Conservation (phyloP, 2,329 filamentous ascomycete genomes). For the Talaromyces sp. region DNA sequence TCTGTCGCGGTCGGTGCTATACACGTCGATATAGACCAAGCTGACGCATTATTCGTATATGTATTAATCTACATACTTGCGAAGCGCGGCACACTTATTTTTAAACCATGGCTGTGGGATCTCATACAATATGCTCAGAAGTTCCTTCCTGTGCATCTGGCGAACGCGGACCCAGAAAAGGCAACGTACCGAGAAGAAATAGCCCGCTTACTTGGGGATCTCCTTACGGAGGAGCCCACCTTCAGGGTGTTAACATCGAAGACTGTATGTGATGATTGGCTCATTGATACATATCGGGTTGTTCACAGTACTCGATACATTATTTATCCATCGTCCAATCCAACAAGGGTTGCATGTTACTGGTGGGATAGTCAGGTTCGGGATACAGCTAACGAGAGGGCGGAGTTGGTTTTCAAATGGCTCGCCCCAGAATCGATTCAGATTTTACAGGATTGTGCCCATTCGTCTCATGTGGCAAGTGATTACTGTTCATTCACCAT, state of each 20-base stretch:
- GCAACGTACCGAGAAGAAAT: neutral
- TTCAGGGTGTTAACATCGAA: neutral
- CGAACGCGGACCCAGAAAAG: neutral
- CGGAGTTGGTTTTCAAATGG: neutral
- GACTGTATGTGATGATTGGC: neutral
- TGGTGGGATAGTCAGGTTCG: neutral
- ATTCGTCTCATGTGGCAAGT: neutral
- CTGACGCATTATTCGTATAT: neutral
- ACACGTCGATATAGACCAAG: neutral
- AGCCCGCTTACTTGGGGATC: neutral
- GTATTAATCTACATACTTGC: neutral
- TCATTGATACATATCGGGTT: neutral
- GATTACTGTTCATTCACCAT: neutral
- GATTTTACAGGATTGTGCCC: neutral
- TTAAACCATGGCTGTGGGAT: neutral
- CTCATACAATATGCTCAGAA: neutral
- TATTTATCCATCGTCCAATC: neutral
- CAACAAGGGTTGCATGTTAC: neutral
- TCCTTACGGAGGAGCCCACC: neutral
- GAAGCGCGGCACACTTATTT: neutral
- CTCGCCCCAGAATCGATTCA: neutral
- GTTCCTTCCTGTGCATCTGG: neutral
- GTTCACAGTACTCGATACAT: neutral
- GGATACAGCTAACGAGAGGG: neutral
- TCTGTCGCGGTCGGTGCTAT: neutral